Conservation (phyloP, 2,329 filamentous ascomycete genomes). For the Penicillium freii region DNA sequence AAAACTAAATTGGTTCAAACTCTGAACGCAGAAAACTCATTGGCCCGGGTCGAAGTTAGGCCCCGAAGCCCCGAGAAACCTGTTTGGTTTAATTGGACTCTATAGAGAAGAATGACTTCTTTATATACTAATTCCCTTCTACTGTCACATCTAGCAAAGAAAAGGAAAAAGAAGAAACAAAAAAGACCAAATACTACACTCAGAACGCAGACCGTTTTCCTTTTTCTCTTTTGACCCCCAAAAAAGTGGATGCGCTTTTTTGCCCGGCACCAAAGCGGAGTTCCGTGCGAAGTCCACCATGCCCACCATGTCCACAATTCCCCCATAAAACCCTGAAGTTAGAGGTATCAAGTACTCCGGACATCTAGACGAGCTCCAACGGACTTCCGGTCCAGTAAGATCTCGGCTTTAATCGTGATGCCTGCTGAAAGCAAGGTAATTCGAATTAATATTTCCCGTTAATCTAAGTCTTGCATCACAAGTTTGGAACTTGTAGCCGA, state of each 20-base stretch:
- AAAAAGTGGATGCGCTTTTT: constrained; percentile 4
- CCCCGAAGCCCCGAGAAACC: constrained; percentile 20
- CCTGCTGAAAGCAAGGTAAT: neutral
- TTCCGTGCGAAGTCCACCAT: constrained; percentile 1
- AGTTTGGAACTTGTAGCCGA: neutral
- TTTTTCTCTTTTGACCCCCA: neutral
- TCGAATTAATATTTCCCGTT: neutral
- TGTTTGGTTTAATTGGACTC: neutral
- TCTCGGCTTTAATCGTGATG: constrained; percentile 4
- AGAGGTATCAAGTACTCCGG: neutral
- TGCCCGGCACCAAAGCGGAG: constrained; percentile 12
- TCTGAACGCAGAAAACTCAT: neutral
- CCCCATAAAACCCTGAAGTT: neutral
- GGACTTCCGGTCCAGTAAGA: constrained; percentile 24
- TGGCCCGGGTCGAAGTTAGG: constrained; percentile 20
- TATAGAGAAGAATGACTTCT: neutral
- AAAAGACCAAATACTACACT: neutral
- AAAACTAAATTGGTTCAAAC: constrained; percentile 1
- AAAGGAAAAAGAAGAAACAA: neutral
- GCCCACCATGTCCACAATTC: neutral
- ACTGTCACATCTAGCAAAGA: neutral
- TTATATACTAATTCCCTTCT: neutral
- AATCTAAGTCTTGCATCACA: neutral
- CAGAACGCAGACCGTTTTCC: neutral
- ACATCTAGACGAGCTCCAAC: neutral